A percentile compares a stretch with the other conserved stretches of the same genome.
phyloP scores from a whole-genome alignment of 805 yeast genomes.

The Blastobotrys chiropterorum region DNA sequence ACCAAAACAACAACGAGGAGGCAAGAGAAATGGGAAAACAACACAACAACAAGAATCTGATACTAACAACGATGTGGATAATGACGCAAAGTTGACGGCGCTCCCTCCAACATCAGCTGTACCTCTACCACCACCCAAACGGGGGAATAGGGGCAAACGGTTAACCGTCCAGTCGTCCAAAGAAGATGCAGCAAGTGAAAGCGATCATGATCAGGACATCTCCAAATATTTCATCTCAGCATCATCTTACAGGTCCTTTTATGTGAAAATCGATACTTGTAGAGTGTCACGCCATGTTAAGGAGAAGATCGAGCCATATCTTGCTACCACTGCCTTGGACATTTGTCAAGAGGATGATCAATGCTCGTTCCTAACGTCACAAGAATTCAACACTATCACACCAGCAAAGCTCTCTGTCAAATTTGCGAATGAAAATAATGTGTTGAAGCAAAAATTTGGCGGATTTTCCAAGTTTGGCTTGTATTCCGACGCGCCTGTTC shows the following conservation, averaged over 20 bases:
- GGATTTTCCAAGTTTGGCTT: conserved; percentile 71
- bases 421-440: conserved; percentile 23
- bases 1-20: neutral
- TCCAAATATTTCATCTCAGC: conserved; percentile 6
- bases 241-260: conserved; percentile 11
- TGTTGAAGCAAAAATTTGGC: conserved; percentile 40
- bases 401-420: conserved; percentile 10
- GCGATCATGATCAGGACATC: conserved; percentile 12
- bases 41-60: neutral
- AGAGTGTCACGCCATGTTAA: conserved; percentile 6
- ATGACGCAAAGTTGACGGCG: neutral
- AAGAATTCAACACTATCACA: conserved; percentile 17
- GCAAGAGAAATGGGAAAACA: neutral
- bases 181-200: conserved; percentile 4
- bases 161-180: conserved; percentile 9
- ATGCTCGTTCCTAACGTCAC: conserved; percentile 22
- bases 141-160: conserved; percentile 4
- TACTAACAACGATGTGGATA: neutral
- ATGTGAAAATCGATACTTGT: conserved; percentile 8
- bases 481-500: conserved; percentile 35
- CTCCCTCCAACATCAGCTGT: neutral
- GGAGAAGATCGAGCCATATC: conserved; percentile 9
- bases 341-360: conserved; percentile 12
- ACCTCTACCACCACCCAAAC: too few relatives aligned
- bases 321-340: too few relatives aligned